Evolutionary conservation across 179 eudicot species (phyloP), one percentile per base, ranked within the genome.

Genomic region (Kewa caespitosa): DNA sequence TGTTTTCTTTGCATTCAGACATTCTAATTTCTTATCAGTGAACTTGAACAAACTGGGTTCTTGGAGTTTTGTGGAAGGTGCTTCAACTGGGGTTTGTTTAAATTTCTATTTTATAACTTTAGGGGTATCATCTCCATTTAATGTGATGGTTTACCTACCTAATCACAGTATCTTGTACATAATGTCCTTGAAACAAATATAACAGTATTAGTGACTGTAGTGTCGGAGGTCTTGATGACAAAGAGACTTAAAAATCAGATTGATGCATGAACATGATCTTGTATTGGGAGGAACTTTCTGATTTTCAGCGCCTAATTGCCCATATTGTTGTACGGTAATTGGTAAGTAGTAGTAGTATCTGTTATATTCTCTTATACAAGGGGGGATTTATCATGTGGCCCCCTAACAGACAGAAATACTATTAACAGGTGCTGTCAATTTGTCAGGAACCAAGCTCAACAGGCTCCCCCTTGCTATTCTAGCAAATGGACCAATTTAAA

Each of bases 11-110:
- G 67, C 39, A 69, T 68, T 54, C 61, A 37, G 46, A 79, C 70
- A 79, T 79, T 79, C 66, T 50, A 71, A 69, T 70, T 70, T 74
- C 62, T 81, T 50, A 59, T 73, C 74, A 62, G 50, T 37, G 69
- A 37, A 36, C 39, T 30, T 75, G 73, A 28, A 69, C 41, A 33
- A 70, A 27, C 27, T 41, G 32, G 50, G 36, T 66, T 69, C 41
- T 73, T 55, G 77, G 66, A 52, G 34, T 78, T 69, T 78, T 72
- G 72, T 65, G 81, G 59, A 78, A 72, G 76, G 38, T 72, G 54
- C 72, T n/a, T 14, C 74, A 65, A 72, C 43, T 41, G 23, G 67
- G 13, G 30, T 63, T 73, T 61, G 12, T 69, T 61, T 61, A 25
- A 50, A 60, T 31, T 23, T 48, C 2, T 48, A 1, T 37, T 32